Percentiles rank a stretch among this genome's conserved stretches.
phyloP scores from a whole-genome alignment of 176 grass and related monocot species.

The Tillandsia leiboldiana region DNA sequence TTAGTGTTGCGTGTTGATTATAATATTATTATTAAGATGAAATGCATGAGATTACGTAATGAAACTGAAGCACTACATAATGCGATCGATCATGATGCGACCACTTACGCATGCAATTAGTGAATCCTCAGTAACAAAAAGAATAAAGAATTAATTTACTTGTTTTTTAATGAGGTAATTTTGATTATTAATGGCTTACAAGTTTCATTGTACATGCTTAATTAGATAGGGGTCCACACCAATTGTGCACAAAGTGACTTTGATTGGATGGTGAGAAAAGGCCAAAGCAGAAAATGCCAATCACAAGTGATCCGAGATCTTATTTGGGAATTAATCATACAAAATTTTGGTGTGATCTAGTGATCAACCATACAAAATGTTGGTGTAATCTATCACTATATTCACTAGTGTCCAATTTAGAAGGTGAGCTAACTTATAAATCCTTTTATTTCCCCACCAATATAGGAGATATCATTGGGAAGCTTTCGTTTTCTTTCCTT shows the following conservation, averaged over 20 bases:
- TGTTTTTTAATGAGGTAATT: too few species aligned
- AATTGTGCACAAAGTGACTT: background rate
- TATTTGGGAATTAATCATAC: background rate
- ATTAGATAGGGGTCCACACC: background rate
- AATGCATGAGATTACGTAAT: background rate
- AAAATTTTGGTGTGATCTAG: background rate
- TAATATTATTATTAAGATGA: background rate
- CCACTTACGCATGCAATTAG: background rate
- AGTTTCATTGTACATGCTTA: too few species aligned
- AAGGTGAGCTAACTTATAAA: too few species aligned
- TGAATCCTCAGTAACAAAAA: too few species aligned
- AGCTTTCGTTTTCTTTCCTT: too few species aligned
- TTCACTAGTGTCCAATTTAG: too few species aligned
- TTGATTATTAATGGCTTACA: too few species aligned
- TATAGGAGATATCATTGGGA: too few species aligned
- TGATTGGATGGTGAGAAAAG: background rate
- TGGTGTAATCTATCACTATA: too few species aligned
- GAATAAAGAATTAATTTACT: too few species aligned
- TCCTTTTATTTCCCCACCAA: too few species aligned
- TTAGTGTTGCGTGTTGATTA: background rate
- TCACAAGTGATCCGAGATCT: background rate
- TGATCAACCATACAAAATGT: background rate
- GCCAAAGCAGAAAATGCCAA: background rate
- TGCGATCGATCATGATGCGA: background rate
- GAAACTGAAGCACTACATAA: too few species aligned